Conservation (phyloP, 108 stramenopile genomes). For the Cyclotella cryptica region DNA sequence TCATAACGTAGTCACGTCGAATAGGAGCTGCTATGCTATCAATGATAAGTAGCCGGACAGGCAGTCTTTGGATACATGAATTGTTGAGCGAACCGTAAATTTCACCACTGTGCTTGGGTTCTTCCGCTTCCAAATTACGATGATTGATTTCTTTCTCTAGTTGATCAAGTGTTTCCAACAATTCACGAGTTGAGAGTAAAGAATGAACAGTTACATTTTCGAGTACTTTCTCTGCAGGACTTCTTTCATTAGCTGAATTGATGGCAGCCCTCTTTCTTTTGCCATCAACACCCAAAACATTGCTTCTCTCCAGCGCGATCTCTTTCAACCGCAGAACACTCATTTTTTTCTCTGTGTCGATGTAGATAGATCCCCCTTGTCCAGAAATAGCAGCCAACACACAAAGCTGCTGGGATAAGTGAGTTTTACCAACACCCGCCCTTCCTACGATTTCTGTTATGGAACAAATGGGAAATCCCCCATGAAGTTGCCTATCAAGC, state of each 20-base stretch:
- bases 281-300: background rate
- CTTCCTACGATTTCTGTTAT: slow-evolving; percentile 80
- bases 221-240: slow-evolving; percentile 52
- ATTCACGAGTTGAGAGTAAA: slow-evolving; percentile 59
- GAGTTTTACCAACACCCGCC: slow-evolving; percentile 85
- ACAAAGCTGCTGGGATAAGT: slow-evolving; percentile 77
- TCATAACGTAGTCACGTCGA: slow-evolving; percentile 66
- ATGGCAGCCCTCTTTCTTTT: background rate
- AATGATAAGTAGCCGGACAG: slow-evolving; percentile 74
- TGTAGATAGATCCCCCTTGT: slow-evolving; percentile 67
- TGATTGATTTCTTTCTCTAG: slow-evolving; percentile 71
- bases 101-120: slow-evolving; percentile 9
- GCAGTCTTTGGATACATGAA: slow-evolving; percentile 29
- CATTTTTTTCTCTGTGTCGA: slow-evolving; percentile 87
- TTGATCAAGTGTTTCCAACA: slow-evolving; percentile 52
- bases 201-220: slow-evolving; percentile 74
- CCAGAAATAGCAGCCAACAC: slow-evolving; percentile 64
- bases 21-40: slow-evolving; percentile 91
- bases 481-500: slow-evolving; percentile 62
- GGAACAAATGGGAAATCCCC: slow-evolving; percentile 71
- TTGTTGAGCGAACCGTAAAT: background rate
- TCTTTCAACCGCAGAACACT: slow-evolving; percentile 68
- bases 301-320: slow-evolving; percentile 48
- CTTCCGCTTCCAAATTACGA: slow-evolving; percentile 57
- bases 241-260: background rate